These are phyloP conservation scores for Mucor racemosus DNA, from an alignment of 371 early-diverging fungal species.

Conservation along the genomic window DNA sequence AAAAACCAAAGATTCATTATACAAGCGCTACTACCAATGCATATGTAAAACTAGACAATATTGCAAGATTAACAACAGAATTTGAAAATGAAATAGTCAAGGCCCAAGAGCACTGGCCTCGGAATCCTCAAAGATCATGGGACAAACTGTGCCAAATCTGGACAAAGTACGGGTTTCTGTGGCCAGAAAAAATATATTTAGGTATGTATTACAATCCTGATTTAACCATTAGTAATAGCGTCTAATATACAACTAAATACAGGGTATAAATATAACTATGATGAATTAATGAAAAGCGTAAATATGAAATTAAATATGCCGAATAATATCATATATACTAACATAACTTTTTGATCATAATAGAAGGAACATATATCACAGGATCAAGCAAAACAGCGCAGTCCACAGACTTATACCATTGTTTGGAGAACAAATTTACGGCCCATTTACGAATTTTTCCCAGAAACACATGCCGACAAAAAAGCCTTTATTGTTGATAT, in stretches of 20 bases:
- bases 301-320: not conserved
- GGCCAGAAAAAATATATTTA: slow-evolving; percentile 19
- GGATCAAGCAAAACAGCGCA: not conserved
- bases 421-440: slow-evolving; percentile 13
- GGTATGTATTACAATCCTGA: not conserved
- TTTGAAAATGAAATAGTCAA: slow-evolving; percentile 11
- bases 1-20: not conserved
- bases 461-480: not conserved
- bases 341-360: not conserved
- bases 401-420: slow-evolving; percentile 5
- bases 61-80: slow-evolving; percentile 17
- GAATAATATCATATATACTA: not conserved
- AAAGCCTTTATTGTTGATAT: slow-evolving; percentile 10
- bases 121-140: slow-evolving; percentile 16
- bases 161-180: slow-evolving; percentile 22
- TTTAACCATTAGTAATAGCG: not conserved
- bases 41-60: not conserved
- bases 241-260: not conserved
- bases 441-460: slow-evolving; percentile 22
- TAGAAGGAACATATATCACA: slow-evolving; percentile 8
- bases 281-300: not conserved
- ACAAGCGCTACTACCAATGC: not conserved
- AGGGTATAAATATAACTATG: not conserved
- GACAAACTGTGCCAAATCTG: slow-evolving; percentile 16
- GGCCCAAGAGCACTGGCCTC: slow-evolving; percentile 21